phyloP scores from a whole-genome alignment of 2,329 filamentous ascomycete genomes.

The Byssoonygena ceratinophila region DNA sequence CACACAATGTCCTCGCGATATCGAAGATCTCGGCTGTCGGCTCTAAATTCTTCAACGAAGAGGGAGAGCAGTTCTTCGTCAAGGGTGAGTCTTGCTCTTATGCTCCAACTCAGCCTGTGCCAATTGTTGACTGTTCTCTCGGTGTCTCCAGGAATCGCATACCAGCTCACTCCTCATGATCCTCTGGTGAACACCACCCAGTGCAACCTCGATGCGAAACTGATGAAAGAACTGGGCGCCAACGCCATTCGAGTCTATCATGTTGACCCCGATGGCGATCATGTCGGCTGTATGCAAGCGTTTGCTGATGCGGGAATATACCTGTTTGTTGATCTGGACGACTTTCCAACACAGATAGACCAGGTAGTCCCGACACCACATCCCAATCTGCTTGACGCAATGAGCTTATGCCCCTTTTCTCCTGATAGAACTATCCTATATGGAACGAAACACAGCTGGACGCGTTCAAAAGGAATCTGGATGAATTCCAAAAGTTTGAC shows the following conservation, averaged over 20 bases:
- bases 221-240: constrained; percentile 71
- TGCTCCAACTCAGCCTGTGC: not conserved
- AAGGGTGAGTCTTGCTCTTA: constrained; percentile 50
- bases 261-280: constrained; percentile 60
- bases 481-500: constrained; percentile 64
- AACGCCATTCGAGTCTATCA: constrained; percentile 86
- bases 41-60: constrained; percentile 73
- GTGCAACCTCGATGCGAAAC: constrained; percentile 60
- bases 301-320: constrained; percentile 76
- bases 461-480: constrained; percentile 60
- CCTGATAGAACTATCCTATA: constrained; percentile 44
- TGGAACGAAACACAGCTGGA: constrained; percentile 66
- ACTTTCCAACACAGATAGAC: constrained; percentile 37
- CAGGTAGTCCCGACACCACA: no score
- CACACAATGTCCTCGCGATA: constrained; percentile 33
- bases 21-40: constrained; percentile 53
- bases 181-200: constrained; percentile 66
- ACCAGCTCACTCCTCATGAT: constrained; percentile 57
- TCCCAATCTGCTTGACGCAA: no score
- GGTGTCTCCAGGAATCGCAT: constrained; percentile 55
- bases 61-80: constrained; percentile 73
- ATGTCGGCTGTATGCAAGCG: constrained; percentile 68
- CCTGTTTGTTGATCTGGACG: constrained; percentile 66
- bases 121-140: not conserved
- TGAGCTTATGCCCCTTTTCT: not conserved